phyloP scores from a whole-genome alignment of 1,284 basidiomycete genomes.

The Cryptococcus sp. region DNA sequence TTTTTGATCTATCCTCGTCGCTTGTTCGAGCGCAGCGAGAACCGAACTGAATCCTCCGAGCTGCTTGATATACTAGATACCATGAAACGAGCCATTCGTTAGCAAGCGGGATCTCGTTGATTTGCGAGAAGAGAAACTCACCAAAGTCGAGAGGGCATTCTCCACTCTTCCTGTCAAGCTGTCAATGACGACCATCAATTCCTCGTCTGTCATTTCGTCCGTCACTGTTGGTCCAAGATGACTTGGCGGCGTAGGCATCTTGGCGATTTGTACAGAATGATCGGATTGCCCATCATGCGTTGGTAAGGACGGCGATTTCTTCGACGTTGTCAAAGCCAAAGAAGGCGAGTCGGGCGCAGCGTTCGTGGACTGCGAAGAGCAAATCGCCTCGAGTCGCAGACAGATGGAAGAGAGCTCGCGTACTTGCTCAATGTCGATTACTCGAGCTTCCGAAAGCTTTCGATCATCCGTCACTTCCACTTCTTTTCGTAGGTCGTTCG shows the following conservation, averaged over 20 bases:
- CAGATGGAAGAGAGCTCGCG: conserved; percentile 73
- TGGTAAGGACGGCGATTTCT: conserved; percentile 6
- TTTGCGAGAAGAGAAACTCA: conserved; percentile 23
- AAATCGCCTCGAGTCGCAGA: conserved; percentile 79
- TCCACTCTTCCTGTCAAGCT: conserved; percentile 74
- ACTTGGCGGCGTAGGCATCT: conserved; percentile 59
- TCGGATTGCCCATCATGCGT: conserved; percentile 6
- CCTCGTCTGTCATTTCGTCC: conserved; percentile 72
- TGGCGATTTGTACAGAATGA: not conserved
- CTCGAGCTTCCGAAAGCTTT: conserved; percentile 61
- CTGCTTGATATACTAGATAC: conserved; percentile 48
- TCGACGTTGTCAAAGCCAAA: not conserved
- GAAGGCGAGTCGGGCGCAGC: conserved; percentile 14
- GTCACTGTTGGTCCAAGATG: conserved; percentile 70
- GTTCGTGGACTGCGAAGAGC: conserved; percentile 60
- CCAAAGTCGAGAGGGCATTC: conserved; percentile 70
- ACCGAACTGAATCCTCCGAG: conserved; percentile 50
- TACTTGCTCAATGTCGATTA: conserved; percentile 73
- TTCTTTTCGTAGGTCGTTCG: conserved; percentile 55
- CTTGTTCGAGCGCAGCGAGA: conserved; percentile 51
- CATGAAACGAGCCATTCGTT: not conserved
- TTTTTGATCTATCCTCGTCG: conserved; percentile 39
- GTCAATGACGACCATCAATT: conserved; percentile 73
- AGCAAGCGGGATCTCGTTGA: not conserved
- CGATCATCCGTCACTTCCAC: conserved; percentile 55